Evolutionary conservation across 108 stramenopile genomes (phyloP).

Genomic region (Epithemia pelagica): DNA sequence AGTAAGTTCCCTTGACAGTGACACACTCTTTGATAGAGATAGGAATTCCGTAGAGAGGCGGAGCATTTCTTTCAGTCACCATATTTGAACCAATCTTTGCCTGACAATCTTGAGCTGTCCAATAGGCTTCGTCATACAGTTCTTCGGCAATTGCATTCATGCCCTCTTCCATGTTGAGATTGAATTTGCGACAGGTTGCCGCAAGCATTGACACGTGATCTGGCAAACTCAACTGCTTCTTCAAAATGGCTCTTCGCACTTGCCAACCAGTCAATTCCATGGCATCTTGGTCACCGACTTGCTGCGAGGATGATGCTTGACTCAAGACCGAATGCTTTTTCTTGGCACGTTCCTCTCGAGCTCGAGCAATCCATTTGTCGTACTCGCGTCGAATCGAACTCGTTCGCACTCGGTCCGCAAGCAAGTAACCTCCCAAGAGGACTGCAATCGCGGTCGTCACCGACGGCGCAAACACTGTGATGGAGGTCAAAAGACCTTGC

Average conservation of each 20-base stretch:
- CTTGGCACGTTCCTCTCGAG: neutral
- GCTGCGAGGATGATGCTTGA: neutral
- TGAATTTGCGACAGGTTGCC: neutral
- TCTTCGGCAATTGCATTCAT: constrained; percentile 18
- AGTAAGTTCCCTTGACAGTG: neutral
- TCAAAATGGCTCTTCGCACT: neutral
- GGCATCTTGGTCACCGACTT: neutral
- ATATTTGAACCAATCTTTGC: neutral
- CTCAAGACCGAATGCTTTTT: neutral
- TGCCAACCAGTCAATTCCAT: neutral
- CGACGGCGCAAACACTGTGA: too few relatives aligned
- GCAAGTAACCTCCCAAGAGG: too few relatives aligned
- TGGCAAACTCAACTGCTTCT: neutral
- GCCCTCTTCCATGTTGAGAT: constrained; percentile 1
- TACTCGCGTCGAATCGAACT: neutral
- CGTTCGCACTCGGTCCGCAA: neutral
- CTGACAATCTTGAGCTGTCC: neutral
- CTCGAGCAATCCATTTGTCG: constrained; percentile 5
- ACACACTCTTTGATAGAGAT: neutral
- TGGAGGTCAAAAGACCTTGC: too few relatives aligned
- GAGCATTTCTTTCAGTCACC: neutral
- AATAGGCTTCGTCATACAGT: constrained; percentile 9
- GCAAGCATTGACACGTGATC: neutral
- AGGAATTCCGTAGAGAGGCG: constrained; percentile 7
- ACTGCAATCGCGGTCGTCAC: too few relatives aligned